Percentiles rank a stretch among this genome's conserved stretches.
phyloP scores from a whole-genome alignment of 352 stramenopile species.

The Pythium myriotylum region DNA sequence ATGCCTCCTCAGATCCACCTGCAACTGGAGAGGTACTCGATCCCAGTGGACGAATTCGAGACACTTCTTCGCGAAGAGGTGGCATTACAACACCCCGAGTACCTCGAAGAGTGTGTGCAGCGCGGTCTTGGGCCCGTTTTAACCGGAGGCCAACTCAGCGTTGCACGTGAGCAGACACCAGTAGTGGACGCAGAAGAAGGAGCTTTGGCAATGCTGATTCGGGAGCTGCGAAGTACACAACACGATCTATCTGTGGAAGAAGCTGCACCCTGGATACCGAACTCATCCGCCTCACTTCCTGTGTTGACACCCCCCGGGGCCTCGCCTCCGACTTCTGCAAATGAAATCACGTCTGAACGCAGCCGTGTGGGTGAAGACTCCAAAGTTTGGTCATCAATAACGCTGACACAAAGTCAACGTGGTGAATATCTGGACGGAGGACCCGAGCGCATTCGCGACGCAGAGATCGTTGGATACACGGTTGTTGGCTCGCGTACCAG shows the following conservation, averaged over 20 bases:
- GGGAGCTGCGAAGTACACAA: neutral
- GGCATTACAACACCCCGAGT: conserved; percentile 16
- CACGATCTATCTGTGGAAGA: neutral
- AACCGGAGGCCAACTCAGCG: neutral
- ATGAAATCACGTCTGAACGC: neutral
- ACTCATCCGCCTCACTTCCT: too few species aligned
- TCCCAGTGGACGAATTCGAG: conserved; percentile 26
- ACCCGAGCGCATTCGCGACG: too few species aligned
- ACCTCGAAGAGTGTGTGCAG: conserved; percentile 10
- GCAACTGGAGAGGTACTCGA: conserved; percentile 6
- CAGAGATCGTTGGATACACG: too few species aligned
- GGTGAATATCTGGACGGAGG: too few species aligned
- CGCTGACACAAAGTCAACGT: too few species aligned
- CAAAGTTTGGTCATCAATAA: neutral
- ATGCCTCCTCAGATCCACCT: conserved; percentile 4
- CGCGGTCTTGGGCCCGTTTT: conserved; percentile 3
- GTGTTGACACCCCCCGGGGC: too few species aligned
- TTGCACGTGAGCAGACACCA: neutral
- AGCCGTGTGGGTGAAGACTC: neutral
- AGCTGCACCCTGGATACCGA: neutral
- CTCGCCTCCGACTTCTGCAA: neutral
- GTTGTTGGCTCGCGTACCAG: too few species aligned
- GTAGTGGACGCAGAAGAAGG: conserved; percentile 6
- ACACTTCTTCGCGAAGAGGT: conserved; percentile 24
- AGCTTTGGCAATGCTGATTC: neutral